Conservation (phyloP, 768 basidiomycete species). For the Paxillus ammoniavirescens region DNA sequence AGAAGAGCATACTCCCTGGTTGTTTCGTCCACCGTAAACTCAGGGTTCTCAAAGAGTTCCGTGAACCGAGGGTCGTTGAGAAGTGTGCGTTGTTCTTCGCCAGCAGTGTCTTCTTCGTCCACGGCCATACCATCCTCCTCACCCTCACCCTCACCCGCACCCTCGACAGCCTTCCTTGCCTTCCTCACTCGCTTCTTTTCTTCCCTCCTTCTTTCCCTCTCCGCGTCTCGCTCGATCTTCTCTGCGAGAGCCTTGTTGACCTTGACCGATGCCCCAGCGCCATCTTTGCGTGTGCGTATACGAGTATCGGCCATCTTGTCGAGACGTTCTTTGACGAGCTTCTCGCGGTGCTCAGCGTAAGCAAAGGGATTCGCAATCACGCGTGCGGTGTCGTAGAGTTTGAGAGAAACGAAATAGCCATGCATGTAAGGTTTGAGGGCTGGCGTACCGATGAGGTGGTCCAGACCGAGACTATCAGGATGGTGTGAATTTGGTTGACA, state of each 20-base stretch:
- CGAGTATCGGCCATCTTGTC: constrained; percentile 92
- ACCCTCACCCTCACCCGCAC: constrained; percentile 34
- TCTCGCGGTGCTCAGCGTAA: constrained; percentile 92
- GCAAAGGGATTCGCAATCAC: constrained; percentile 96
- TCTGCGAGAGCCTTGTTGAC: constrained; percentile 85
- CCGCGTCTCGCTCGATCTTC: constrained; percentile 59
- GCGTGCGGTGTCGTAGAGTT: constrained; percentile 93
- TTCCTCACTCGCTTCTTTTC: constrained; percentile 52
- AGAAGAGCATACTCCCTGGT: constrained; percentile 88
- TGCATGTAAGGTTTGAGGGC: constrained; percentile 99
- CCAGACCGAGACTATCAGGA: constrained; percentile 75
- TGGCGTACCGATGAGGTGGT: constrained; percentile 92
- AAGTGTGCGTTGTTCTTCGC: constrained; percentile 41
- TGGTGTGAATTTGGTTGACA: not conserved
- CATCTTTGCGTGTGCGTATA: constrained; percentile 77
- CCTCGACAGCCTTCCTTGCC: constrained; percentile 35
- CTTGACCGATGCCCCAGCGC: constrained; percentile 24
- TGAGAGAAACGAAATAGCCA: constrained; percentile 95
- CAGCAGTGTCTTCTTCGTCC: constrained; percentile 20
- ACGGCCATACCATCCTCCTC: constrained; percentile 33
- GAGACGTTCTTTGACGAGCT: constrained; percentile 82
- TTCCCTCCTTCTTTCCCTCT: constrained; percentile 53
- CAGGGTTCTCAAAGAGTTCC: constrained; percentile 86
- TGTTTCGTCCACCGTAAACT: constrained; percentile 87
- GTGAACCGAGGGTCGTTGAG: constrained; percentile 88